Evolutionary conservation across 179 eudicot genomes (phyloP), one percentile per base, ranked within the genome.

Genomic region (Corrigiola litoralis): DNA sequence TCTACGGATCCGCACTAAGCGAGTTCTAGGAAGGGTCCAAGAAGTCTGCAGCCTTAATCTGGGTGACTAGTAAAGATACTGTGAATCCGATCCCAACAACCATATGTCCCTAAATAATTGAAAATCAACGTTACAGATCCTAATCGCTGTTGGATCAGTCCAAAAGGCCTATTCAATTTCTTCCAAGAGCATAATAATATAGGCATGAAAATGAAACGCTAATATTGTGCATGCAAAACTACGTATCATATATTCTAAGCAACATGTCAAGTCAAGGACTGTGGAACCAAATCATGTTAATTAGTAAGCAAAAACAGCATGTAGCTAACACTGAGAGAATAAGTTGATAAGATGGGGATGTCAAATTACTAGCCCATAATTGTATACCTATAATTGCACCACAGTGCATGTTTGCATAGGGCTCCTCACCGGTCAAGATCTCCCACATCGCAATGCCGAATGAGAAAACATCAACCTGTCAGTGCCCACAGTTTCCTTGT

Each of bases 401-500:
- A 67, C 92, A 90, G 69, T 94, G 97, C 99, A 94, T 94, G 65
- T 90, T 88, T 58, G 88, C 89, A 68, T 94, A 94, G 46, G 99
- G 99, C 77, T 87, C 97, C 64, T 94, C 96, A 21, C 88, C 99
- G 8, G 97, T 94, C 70, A 94, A 69, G 64, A 94, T 88, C 82
- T 94, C 99, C 97, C 99, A 94, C 91, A 94, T 68, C 42, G 89
- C 75, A 48, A 94, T 90, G 74, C 95, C 99, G 65, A 88, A 94
- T 49, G 99, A 94, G 74, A 90, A 94, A 73, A 94, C 97, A 77
- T 94, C 99, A 75, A 94, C 99, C 97, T 94, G 84, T 63, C 69
- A 76, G 52, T 63, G 54, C 67, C 16, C 66, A 69, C n/a, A 17
- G 63, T 36, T 55, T 27, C 68, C 63, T 25, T 14, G 34, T 45